Conservation (phyloP, 805 yeast genomes). For the Candida tallmaniae region DNA sequence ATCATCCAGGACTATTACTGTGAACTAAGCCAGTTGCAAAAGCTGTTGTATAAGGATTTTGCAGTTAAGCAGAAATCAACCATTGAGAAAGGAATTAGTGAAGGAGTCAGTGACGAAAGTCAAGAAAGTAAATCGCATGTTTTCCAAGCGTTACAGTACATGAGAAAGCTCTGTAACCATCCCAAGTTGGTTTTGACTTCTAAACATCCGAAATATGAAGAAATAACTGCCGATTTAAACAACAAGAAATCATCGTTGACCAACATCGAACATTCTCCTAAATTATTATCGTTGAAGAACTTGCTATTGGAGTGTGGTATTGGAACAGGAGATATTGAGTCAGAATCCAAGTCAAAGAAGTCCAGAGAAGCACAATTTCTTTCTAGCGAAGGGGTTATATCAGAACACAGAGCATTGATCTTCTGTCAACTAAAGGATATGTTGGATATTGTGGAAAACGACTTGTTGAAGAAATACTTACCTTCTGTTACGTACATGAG, state of each 20-base stretch:
- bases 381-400: conserved; percentile 62
- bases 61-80: conserved; percentile 75
- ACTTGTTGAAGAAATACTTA: conserved; percentile 73
- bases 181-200: conserved; percentile 85
- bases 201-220: conserved; percentile 74
- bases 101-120: conserved; percentile 16
- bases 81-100: conserved; percentile 61
- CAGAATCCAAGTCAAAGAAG: conserved; percentile 26
- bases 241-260: conserved; percentile 56
- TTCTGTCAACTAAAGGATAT: conserved; percentile 97
- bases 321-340: conserved; percentile 45
- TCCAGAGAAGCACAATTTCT: conserved; percentile 20
- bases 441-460: conserved; percentile 94
- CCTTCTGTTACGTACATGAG: conserved; percentile 93
- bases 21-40: conserved; percentile 88
- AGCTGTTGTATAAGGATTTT: conserved; percentile 82
- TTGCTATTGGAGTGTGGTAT: conserved; percentile 91
- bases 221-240: conserved; percentile 58
- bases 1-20: conserved; percentile 98
- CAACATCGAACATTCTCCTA: conserved; percentile 86
- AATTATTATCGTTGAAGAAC: conserved; percentile 74
- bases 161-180: conserved; percentile 96
- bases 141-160: conserved; percentile 94
- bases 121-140: conserved; percentile 76
- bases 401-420: conserved; percentile 92